Conservation (phyloP, 2,329 filamentous ascomycete species). For the Dothideomycetes sp. region DNA sequence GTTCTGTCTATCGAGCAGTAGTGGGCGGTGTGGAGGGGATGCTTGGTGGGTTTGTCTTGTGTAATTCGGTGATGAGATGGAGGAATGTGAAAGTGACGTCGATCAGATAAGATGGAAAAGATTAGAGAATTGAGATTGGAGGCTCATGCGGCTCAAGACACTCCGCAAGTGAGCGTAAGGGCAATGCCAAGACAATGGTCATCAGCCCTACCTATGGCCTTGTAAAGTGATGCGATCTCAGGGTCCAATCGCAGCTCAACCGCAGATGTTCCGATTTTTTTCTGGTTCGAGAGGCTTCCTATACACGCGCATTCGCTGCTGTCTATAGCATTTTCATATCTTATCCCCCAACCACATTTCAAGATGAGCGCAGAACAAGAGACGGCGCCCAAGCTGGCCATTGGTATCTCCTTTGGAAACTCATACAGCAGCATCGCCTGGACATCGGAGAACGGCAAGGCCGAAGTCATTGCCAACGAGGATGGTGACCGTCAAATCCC, state of each 20-base stretch:
- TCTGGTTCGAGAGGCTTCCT: too few relatives aligned
- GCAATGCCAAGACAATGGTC: too few relatives aligned
- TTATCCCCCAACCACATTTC: conserved; percentile 1
- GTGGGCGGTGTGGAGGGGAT: background rate
- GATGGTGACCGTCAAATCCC: conserved; percentile 98
- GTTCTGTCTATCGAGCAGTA: background rate
- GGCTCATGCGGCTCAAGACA: too few relatives aligned
- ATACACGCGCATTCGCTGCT: too few relatives aligned
- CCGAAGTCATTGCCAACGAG: conserved; percentile 97
- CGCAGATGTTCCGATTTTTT: too few relatives aligned
- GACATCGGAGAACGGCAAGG: conserved; percentile 77
- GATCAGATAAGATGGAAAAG: background rate
- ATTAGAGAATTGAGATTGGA: background rate
- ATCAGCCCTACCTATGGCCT: too few relatives aligned
- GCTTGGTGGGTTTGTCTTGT: too few relatives aligned
- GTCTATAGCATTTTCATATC: too few relatives aligned
- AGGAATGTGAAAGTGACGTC: background rate
- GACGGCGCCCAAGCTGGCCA: conserved; percentile 52
- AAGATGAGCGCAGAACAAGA: conserved; percentile 42
- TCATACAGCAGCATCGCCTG: conserved; percentile 95
- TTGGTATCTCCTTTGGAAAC: conserved; percentile 97
- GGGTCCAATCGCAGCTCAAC: too few relatives aligned
- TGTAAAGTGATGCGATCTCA: too few relatives aligned
- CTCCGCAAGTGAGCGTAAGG: too few relatives aligned
- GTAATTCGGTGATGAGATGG: too few relatives aligned